Conservation (phyloP, 371 early-diverging fungal genomes). For the Syncephalis fuscata region DNA sequence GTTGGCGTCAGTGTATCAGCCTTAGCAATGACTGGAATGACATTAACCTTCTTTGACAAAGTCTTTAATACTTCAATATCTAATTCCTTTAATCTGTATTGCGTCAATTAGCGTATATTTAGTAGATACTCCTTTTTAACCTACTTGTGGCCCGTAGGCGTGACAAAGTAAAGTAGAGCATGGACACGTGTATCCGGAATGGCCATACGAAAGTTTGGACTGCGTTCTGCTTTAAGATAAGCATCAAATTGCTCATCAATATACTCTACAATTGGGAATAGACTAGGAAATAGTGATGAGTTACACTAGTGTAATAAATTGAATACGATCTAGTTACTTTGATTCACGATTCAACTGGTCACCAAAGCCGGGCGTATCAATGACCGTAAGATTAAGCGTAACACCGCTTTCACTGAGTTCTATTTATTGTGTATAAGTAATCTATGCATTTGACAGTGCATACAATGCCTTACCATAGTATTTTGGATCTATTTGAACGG, state of each 20-base stretch:
- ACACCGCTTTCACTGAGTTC: conserved; percentile 94
- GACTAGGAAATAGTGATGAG: conserved; percentile 16
- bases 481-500: conserved; percentile 48
- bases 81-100: conserved; percentile 62
- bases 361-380: conserved; percentile 95
- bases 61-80: conserved; percentile 77
- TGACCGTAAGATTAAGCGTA: conserved; percentile 65
- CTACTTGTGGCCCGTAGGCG: conserved; percentile 83
- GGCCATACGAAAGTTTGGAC: conserved; percentile 52
- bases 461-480: conserved; percentile 37
- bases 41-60: conserved; percentile 64
- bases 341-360: conserved; percentile 59
- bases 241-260: conserved; percentile 84
- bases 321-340: conserved; percentile 49
- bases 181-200: conserved; percentile 82
- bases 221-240: conserved; percentile 80
- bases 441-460: too few species aligned
- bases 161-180: conserved; percentile 84
- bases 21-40: conserved; percentile 75
- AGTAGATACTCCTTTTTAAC: neutral
- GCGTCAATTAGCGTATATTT: too few species aligned
- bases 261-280: conserved; percentile 67
- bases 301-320: too few species aligned
- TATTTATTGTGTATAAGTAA: conserved; percentile 8
- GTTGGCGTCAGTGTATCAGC: conserved; percentile 47